These are phyloP conservation scores for Boeremia lycopersici DNA, from an alignment of 2,329 filamentous ascomycete genomes.

Conservation along the genomic window DNA sequence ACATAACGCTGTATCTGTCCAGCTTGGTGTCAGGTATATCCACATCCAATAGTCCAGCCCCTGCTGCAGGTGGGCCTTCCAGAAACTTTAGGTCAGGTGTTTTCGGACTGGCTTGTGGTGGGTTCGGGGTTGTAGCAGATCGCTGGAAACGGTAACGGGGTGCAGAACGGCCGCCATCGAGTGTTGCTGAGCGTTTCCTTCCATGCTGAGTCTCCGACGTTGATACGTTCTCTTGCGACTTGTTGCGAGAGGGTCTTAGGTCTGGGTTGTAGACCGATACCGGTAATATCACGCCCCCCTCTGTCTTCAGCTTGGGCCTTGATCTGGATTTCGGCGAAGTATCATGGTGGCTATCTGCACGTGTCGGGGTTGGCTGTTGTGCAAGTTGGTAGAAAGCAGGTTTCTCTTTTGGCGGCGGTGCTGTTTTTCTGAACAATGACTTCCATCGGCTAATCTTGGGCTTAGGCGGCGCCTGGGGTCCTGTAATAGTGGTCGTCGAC, in stretches of 20 bases:
- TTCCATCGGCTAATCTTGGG: slow-evolving; percentile 49
- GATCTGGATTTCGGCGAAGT: slow-evolving; percentile 15
- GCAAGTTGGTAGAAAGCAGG: slow-evolving; percentile 45
- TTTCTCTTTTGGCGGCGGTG: slow-evolving; percentile 31
- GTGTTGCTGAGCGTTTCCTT: slow-evolving; percentile 21
- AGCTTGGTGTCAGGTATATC: slow-evolving; percentile 80
- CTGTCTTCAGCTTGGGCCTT: slow-evolving; percentile 13
- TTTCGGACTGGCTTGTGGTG: slow-evolving; percentile 10
- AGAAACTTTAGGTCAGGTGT: not conserved
- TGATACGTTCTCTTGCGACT: slow-evolving; percentile 26
- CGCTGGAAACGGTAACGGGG: slow-evolving; percentile 19
- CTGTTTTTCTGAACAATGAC: slow-evolving; percentile 45
- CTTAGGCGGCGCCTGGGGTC: slow-evolving; percentile 30
- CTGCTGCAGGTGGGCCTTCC: not conserved
- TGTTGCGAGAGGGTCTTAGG: slow-evolving; percentile 38
- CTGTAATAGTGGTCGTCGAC: slow-evolving; percentile 16
- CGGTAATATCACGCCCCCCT: slow-evolving; percentile 32
- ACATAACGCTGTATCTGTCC: slow-evolving; percentile 95
- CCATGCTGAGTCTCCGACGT: slow-evolving; percentile 23
- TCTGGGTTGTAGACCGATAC: slow-evolving; percentile 36
- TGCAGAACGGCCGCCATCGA: slow-evolving; percentile 3
- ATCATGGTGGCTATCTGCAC: slow-evolving; percentile 43
- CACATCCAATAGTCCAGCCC: slow-evolving; percentile 64
- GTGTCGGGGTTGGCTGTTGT: slow-evolving; percentile 28
- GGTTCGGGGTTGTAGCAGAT: slow-evolving; percentile 25